A percentile compares a stretch with the other conserved stretches of the same genome.
phyloP scores from a whole-genome alignment of 73 alveolate species.

The Symbiodinium natans region DNA sequence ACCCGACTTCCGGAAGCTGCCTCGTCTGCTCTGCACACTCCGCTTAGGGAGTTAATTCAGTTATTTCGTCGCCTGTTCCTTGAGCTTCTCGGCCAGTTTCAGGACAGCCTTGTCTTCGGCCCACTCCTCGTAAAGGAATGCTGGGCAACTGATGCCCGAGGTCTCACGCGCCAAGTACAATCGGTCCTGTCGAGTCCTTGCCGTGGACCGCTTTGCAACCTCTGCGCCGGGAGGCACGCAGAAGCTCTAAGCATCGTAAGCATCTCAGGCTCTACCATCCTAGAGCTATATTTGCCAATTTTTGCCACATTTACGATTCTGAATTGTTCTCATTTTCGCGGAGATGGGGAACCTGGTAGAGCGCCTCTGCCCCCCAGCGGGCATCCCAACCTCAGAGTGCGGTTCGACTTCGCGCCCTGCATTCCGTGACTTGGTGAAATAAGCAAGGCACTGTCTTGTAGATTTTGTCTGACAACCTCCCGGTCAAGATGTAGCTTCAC shows the following conservation, averaged over 20 bases:
- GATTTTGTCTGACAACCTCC: constrained; percentile 44
- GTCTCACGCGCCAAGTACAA: too few species aligned
- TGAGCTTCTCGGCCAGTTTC: constrained; percentile 56
- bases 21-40: background rate
- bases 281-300: too few species aligned
- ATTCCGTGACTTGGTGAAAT: background rate
- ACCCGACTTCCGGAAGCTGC: background rate
- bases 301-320: too few species aligned
- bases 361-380: constrained; percentile 90
- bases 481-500: background rate
- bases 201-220: constrained; percentile 87
- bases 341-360: constrained; percentile 45
- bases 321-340: too few species aligned
- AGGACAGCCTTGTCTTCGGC: constrained; percentile 77
- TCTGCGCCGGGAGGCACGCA: background rate
- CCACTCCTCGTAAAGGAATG: constrained; percentile 30
- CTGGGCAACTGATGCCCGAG: too few species aligned
- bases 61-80: constrained; percentile 62
- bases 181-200: constrained; percentile 57
- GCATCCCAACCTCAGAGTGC: constrained; percentile 21
- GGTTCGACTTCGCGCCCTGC: too few species aligned
- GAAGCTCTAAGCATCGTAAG: background rate
- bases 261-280: too few species aligned
- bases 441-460: background rate
- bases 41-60: too few species aligned